These are phyloP conservation scores for Vigna angularis DNA, from an alignment of 306 rosid species.

Conservation along the genomic window DNA sequence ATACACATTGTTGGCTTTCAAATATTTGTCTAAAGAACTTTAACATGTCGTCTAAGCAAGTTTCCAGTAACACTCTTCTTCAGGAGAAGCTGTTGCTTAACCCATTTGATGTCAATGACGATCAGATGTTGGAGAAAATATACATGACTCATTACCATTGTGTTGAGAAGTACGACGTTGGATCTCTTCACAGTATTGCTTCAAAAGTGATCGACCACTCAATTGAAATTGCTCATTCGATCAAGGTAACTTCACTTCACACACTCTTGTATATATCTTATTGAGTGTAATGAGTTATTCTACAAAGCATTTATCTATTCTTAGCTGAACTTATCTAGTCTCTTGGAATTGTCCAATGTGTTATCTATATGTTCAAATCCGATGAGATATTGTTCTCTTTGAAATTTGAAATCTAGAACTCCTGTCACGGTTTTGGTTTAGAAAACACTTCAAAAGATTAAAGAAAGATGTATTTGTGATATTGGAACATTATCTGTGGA, in stretches of 20 bases:
- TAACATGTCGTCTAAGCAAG: conserved; percentile 37
- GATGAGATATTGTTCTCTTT: no score
- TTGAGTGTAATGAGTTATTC: not conserved
- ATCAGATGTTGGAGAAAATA: conserved; percentile 38
- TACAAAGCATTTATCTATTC: not conserved
- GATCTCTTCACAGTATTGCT: conserved; percentile 41
- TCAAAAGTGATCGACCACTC: conserved; percentile 40
- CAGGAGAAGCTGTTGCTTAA: conserved; percentile 28
- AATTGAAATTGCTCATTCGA: conserved; percentile 18
- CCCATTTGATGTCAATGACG: conserved; percentile 40
- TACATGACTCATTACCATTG: conserved; percentile 43
- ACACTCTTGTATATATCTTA: not conserved
- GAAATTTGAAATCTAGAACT: no score
- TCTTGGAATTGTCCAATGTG: not conserved
- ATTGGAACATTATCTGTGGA: no score
- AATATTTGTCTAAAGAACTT: conserved; percentile 16
- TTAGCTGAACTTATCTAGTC: not conserved
- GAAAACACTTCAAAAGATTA: no score
- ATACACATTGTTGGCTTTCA: conserved; percentile 19
- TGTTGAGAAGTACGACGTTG: conserved; percentile 43
- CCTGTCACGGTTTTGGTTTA: no score
- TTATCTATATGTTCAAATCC: no score
- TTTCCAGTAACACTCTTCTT: not conserved
- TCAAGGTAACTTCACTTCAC: conserved; percentile 31
- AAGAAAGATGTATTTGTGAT: no score